Evolutionary conservation across 78 protist genomes (phyloP).

Genomic region (Anaeramoeba flamelloides): DNA sequence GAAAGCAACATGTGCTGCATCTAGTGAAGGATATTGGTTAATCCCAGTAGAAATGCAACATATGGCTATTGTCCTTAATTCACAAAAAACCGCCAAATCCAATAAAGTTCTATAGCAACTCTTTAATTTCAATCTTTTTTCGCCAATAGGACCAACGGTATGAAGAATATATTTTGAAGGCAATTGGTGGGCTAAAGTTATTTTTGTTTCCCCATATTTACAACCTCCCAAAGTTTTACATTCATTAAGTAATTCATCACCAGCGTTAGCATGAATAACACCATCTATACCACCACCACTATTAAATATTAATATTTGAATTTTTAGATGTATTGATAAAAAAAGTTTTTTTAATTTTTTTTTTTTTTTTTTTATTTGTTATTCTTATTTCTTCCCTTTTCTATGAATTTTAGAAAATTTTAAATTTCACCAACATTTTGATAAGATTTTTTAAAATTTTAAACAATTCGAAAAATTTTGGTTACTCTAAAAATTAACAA

Average conservation of each 20-base stretch:
- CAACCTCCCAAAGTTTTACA: conserved; percentile 30
- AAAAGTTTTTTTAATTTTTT: too few relatives aligned
- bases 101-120: conserved; percentile 32
- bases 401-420: too few relatives aligned
- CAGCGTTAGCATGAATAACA: conserved; percentile 48
- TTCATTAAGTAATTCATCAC: conserved; percentile 24
- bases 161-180: conserved; percentile 44
- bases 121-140: conserved; percentile 2
- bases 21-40: conserved; percentile 38
- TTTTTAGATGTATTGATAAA: too few relatives aligned
- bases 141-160: conserved; percentile 57
- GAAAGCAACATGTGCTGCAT: conserved; percentile 39
- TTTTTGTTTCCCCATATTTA: conserved; percentile 26
- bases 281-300: conserved; percentile 50
- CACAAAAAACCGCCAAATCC: conserved; percentile 5
- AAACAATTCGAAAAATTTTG: too few relatives aligned
- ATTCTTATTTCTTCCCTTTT: too few relatives aligned
- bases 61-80: conserved; percentile 27
- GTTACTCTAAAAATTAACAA: too few relatives aligned
- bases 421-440: too few relatives aligned
- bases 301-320: too few relatives aligned
- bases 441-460: too few relatives aligned
- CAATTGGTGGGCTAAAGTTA: conserved; percentile 39
- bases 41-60: conserved; percentile 56
- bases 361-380: too few relatives aligned